Evolutionary conservation across 768 basidiomycete genomes (phyloP).

Genomic region (Lentinula guzmanii): DNA sequence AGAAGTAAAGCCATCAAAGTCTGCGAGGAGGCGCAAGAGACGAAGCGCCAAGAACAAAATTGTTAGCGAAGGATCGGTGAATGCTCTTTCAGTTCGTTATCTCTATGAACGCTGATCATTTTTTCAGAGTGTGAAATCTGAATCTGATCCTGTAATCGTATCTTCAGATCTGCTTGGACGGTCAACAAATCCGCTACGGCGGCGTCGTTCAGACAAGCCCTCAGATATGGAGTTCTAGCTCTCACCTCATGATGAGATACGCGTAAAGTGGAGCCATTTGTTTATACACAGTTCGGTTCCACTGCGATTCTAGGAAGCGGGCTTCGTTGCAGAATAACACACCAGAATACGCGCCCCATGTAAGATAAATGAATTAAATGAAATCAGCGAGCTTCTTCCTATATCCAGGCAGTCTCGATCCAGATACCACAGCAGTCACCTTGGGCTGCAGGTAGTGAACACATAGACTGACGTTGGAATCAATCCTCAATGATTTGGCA

Average conservation of each 20-base stretch:
- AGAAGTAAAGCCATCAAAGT: not conserved
- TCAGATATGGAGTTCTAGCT: constrained; percentile 20
- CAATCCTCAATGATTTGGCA: no score
- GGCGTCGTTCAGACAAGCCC: constrained; percentile 36
- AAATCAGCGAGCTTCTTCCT: no score
- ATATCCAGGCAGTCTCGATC: no score
- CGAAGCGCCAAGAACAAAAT: constrained; percentile 1
- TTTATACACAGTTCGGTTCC: no score
- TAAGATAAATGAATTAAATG: no score
- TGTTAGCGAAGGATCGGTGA: not conserved
- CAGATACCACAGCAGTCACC: no score
- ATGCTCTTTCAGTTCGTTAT: not conserved
- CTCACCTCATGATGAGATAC: not conserved
- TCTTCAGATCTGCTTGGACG: constrained; percentile 17
- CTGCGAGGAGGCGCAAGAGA: constrained; percentile 5
- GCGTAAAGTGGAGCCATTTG: not conserved
- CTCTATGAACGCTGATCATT: not conserved
- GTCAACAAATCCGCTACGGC: constrained; percentile 29
- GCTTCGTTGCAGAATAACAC: no score
- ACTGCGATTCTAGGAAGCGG: no score
- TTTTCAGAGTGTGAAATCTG: constrained; percentile 3
- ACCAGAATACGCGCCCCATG: no score
- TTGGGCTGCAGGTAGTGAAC: no score
- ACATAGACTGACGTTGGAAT: no score
- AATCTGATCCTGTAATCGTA: constrained; percentile 10